phyloP scores from a whole-genome alignment of 805 yeast species.

The Teunomyces lycoperdinae region DNA sequence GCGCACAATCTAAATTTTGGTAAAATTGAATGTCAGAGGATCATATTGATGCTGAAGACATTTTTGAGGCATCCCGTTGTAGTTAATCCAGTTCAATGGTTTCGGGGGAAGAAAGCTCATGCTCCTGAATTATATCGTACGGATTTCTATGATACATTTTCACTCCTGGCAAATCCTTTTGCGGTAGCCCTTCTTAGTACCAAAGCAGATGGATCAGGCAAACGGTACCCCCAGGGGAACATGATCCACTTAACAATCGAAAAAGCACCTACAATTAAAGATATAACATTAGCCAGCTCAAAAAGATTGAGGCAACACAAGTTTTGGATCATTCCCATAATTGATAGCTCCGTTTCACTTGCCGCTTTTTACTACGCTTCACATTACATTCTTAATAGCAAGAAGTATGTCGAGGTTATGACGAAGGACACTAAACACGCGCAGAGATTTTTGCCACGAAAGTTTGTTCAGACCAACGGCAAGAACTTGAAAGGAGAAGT shows the following conservation, averaged over 20 bases:
- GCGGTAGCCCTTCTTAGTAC: constrained; percentile 23
- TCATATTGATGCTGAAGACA: constrained; percentile 1
- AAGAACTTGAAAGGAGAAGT: constrained; percentile 6
- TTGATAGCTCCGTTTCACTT: constrained; percentile 3
- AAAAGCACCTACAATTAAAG: not conserved
- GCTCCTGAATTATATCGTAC: constrained; percentile 15
- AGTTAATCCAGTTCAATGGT: constrained; percentile 28
- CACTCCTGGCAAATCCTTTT: constrained; percentile 26
- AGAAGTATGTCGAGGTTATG: constrained; percentile 17
- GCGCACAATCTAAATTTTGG: not conserved
- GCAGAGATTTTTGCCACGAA: constrained; percentile 23
- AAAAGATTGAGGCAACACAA: not conserved
- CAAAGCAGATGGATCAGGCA: constrained; percentile 20
- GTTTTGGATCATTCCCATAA: constrained; percentile 8
- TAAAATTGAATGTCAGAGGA: not conserved
- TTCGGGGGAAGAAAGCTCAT: constrained; percentile 20
- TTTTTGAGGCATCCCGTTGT: constrained; percentile 29
- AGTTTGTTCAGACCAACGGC: constrained; percentile 15
- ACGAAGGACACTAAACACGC: constrained; percentile 15
- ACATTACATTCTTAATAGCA: constrained; percentile 24
- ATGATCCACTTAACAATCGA: constrained; percentile 18
- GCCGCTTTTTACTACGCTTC: constrained; percentile 14
- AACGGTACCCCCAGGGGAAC: constrained; percentile 28
- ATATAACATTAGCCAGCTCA: not conserved
- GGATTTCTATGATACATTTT: constrained; percentile 15